Percentiles rank a stretch among this genome's conserved stretches.
Evolutionary conservation across 179 eudicot genomes (phyloP).

Genomic region (Silene noctiflora): DNA sequence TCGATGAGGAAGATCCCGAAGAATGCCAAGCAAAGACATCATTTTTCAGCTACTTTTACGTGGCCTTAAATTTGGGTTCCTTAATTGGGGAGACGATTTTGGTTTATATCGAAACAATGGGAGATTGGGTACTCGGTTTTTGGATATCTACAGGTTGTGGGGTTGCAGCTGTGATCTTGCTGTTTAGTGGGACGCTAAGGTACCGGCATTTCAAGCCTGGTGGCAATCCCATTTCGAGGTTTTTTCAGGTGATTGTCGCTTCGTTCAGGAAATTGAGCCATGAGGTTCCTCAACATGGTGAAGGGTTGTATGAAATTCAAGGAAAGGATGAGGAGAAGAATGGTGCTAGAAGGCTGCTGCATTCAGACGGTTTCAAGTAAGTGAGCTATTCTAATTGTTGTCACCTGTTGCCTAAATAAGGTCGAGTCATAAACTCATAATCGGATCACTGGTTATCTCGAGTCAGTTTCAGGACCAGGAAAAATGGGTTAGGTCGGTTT

Average conservation of each 20-base stretch:
- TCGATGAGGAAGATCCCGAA: constrained; percentile 41
- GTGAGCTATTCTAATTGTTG: not conserved
- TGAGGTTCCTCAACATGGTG: constrained; percentile 36
- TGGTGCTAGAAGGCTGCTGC: constrained; percentile 34
- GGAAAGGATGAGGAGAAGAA: constrained; percentile 35
- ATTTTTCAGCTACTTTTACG: constrained; percentile 47
- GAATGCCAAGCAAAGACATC: constrained; percentile 42
- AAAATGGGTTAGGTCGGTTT: not conserved
- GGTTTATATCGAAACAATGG: constrained; percentile 45
- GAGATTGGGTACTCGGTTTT: constrained; percentile 43
- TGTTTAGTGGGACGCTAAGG: constrained; percentile 40
- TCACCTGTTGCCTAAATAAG: not conserved
- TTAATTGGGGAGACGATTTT: constrained; percentile 45
- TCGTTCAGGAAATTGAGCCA: constrained; percentile 38
- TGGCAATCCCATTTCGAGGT: constrained; percentile 44
- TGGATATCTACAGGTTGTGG: constrained; percentile 44
- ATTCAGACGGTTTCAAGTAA: constrained; percentile 40
- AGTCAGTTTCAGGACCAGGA: too few relatives aligned
- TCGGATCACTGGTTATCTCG: too few relatives aligned
- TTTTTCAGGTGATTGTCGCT: constrained; percentile 43
- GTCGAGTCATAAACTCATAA: not conserved
- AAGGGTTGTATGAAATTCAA: constrained; percentile 36
- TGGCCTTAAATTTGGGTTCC: constrained; percentile 44
- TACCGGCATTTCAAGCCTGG: constrained; percentile 44
- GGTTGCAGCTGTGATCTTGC: constrained; percentile 36